Percentiles rank a stretch among this genome's conserved stretches.
Evolutionary conservation across 768 basidiomycete genomes (phyloP).

Genomic region (Trichaptum fuscoviolaceum): DNA sequence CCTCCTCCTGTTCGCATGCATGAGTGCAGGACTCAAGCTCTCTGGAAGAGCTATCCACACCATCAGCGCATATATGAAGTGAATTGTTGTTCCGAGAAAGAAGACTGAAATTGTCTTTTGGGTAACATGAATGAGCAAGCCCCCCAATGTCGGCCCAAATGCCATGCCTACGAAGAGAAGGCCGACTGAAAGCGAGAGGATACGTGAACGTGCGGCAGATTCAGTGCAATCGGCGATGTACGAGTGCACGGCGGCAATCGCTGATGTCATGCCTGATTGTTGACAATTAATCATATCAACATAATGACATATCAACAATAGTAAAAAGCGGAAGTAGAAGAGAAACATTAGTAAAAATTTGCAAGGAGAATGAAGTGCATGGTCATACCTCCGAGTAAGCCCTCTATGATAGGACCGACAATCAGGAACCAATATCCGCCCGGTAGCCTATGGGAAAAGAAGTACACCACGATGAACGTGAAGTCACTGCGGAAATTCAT

Average conservation of each 20-base stretch:
- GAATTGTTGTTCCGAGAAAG: constrained; percentile 52
- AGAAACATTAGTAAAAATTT: constrained; percentile 17
- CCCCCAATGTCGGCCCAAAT: constrained; percentile 70
- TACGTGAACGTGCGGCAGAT: constrained; percentile 49
- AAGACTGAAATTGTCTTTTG: constrained; percentile 59
- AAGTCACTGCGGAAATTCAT: constrained; percentile 38
- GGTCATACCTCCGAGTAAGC: constrained; percentile 59
- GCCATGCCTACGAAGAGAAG: constrained; percentile 71
- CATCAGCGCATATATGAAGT: constrained; percentile 43
- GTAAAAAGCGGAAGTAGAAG: constrained; percentile 19
- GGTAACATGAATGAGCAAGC: constrained; percentile 54
- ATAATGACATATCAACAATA: constrained; percentile 14
- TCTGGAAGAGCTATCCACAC: constrained; percentile 69
- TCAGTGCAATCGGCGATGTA: constrained; percentile 67
- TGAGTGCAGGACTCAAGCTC: constrained; percentile 54
- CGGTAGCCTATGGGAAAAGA: constrained; percentile 54
- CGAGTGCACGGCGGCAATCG: constrained; percentile 49
- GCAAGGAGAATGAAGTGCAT: constrained; percentile 1
- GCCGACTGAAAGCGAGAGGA: constrained; percentile 62
- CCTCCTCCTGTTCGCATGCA: constrained; percentile 33
- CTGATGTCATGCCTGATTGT: constrained; percentile 42
- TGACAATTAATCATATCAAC: neutral
- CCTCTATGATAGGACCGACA: constrained; percentile 60
- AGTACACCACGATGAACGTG: constrained; percentile 61
- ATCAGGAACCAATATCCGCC: constrained; percentile 81